A percentile compares a stretch with the other conserved stretches of the same genome.
These are phyloP conservation scores for Ceratocystiopsis minuta DNA, from an alignment of 2,329 filamentous ascomycete genomes.

Conservation along the genomic window DNA sequence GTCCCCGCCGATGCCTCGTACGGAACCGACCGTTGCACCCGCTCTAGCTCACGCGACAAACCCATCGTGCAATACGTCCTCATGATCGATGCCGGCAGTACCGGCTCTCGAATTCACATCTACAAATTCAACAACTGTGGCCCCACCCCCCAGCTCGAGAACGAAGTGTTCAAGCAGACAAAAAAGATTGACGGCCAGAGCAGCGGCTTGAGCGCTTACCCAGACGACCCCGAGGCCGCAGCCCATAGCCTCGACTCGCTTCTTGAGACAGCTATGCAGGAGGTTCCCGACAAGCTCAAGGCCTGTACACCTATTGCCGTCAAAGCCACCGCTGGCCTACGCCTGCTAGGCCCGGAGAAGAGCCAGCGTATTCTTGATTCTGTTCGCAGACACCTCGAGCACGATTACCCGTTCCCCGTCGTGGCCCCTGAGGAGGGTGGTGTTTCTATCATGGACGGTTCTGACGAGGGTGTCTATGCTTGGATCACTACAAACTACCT, in stretches of 20 bases:
- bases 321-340: slow-evolving; percentile 88
- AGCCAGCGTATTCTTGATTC: slow-evolving; percentile 72
- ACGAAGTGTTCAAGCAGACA: slow-evolving; percentile 87
- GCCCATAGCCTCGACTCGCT: slow-evolving; percentile 79
- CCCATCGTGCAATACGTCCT: slow-evolving; percentile 93
- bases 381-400: slow-evolving; percentile 70
- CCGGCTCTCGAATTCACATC: slow-evolving; percentile 92
- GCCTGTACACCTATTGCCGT: slow-evolving; percentile 90
- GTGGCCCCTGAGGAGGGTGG: slow-evolving; percentile 71
- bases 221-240: slow-evolving; percentile 67
- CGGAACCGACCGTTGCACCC: slow-evolving; percentile 58
- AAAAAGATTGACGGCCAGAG: slow-evolving; percentile 54
- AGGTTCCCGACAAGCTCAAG: slow-evolving; percentile 76
- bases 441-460: slow-evolving; percentile 93
- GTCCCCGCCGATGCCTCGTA: slow-evolving; percentile 40
- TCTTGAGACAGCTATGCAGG: slow-evolving; percentile 68
- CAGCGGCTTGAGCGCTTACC: slow-evolving; percentile 66
- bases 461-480: slow-evolving; percentile 91
- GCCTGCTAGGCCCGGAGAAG: slow-evolving; percentile 65
- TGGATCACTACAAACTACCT: slow-evolving; percentile 99
- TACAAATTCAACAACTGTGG: slow-evolving; percentile 99
- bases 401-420: slow-evolving; percentile 83
- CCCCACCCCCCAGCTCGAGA: slow-evolving; percentile 80
- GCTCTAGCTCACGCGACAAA: slow-evolving; percentile 71
- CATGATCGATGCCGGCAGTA: slow-evolving; percentile 98